phyloP scores from a whole-genome alignment of 2,329 filamentous ascomycete species.

The Hypomyces perniciosus region DNA sequence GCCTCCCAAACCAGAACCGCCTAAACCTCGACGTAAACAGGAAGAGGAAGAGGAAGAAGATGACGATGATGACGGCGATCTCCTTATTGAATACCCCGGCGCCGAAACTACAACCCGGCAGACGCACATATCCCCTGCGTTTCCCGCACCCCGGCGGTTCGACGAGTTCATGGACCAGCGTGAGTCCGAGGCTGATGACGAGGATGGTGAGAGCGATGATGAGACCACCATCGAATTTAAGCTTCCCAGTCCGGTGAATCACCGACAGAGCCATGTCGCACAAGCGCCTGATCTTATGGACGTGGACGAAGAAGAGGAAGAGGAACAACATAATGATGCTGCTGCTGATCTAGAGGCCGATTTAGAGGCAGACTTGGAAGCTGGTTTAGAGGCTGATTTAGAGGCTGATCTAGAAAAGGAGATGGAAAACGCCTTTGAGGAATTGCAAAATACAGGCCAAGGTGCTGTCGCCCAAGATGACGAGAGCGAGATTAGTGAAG shows the following conservation, averaged over 20 bases:
- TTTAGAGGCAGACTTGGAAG: slow-evolving; percentile 23
- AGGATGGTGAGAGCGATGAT: slow-evolving; percentile 42
- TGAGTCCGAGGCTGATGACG: slow-evolving; percentile 41
- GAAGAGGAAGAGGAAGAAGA: slow-evolving; percentile 50
- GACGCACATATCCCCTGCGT: slow-evolving; percentile 44
- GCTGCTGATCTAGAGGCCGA: slow-evolving; percentile 29
- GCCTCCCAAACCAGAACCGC: slow-evolving; percentile 24
- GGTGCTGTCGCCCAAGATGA: slow-evolving; percentile 44
- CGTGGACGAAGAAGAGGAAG: slow-evolving; percentile 20
- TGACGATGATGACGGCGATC: slow-evolving; percentile 50
- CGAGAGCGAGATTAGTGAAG: slow-evolving; percentile 62
- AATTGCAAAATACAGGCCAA: slow-evolving; percentile 47
- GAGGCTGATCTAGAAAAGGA: slow-evolving; percentile 43
- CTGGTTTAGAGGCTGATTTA: slow-evolving; percentile 25
- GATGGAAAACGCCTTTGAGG: slow-evolving; percentile 44
- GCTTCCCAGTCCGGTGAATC: slow-evolving; percentile 48
- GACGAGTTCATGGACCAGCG: slow-evolving; percentile 47
- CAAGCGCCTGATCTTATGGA: slow-evolving; percentile 22
- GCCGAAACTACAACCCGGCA: slow-evolving; percentile 32
- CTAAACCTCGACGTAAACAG: slow-evolving; percentile 29
- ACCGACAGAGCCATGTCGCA: slow-evolving; percentile 19
- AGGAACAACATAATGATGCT: slow-evolving; percentile 17
- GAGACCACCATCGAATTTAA: slow-evolving; percentile 47
- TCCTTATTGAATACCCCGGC: slow-evolving; percentile 56
- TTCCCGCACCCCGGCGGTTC: slow-evolving; percentile 43